Percentiles rank a stretch among this genome's conserved stretches.
phyloP scores from a whole-genome alignment of 352 stramenopile genomes.

The Pythium insidiosum region DNA sequence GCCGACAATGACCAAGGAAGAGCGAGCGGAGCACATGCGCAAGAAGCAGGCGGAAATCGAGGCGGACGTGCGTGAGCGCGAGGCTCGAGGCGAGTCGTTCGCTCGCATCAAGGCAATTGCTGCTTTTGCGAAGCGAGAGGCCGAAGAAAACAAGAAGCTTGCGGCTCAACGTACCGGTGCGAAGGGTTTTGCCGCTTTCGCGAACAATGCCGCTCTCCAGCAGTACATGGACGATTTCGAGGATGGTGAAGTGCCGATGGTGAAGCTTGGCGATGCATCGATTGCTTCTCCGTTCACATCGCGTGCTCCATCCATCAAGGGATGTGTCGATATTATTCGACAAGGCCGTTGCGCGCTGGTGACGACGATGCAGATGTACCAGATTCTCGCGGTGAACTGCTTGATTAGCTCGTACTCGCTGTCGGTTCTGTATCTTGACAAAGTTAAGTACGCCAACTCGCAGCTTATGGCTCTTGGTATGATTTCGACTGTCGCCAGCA shows the following conservation, averaged over 20 bases:
- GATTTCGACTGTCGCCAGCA: slow-evolving; percentile 79
- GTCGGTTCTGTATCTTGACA: slow-evolving; percentile 97
- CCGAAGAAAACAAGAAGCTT: slow-evolving; percentile 58
- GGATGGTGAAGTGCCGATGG: slow-evolving; percentile 92
- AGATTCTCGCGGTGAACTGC: slow-evolving; percentile 98
- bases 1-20: slow-evolving; percentile 65
- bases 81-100: slow-evolving; percentile 81
- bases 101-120: slow-evolving; percentile 81
- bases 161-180: slow-evolving; percentile 60
- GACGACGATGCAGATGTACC: slow-evolving; percentile 98
- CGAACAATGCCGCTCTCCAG: slow-evolving; percentile 78
- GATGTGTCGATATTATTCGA: slow-evolving; percentile 94
- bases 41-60: slow-evolving; percentile 79
- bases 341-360: slow-evolving; percentile 99
- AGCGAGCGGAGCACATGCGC: slow-evolving; percentile 80
- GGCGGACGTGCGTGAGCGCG: slow-evolving; percentile 61
- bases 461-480: slow-evolving; percentile 90
- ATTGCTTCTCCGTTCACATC: slow-evolving; percentile 99
- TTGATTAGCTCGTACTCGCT: slow-evolving; percentile 97
- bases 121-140: slow-evolving; percentile 78
- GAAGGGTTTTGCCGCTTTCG: slow-evolving; percentile 83
- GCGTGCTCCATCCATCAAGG: slow-evolving; percentile 87
- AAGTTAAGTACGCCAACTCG: slow-evolving; percentile 98
- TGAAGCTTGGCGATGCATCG: slow-evolving; percentile 98
- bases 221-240: slow-evolving; percentile 91